Percentiles rank a stretch among this genome's conserved stretches.
Evolutionary conservation across 495 filamentous ascomycete species (phyloP).

Genomic region (Lineolata rhizophorae): DNA sequence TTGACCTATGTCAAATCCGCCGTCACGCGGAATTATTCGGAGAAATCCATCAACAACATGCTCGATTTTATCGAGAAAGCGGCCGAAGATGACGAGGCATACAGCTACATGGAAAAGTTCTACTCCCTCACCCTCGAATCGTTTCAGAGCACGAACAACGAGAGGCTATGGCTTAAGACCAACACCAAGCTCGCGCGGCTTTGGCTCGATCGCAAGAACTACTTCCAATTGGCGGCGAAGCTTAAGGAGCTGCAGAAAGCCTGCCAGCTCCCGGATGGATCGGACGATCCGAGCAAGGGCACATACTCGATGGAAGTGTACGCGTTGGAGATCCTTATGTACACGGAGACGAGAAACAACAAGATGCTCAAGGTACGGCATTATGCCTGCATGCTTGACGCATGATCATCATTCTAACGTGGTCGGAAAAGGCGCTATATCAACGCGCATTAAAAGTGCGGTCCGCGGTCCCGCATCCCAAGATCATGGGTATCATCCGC

Average conservation of each 20-base stretch:
- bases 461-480: slow-evolving; percentile 90
- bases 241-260: slow-evolving; percentile 73
- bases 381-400: not conserved
- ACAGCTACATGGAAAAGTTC: slow-evolving; percentile 83
- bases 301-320: slow-evolving; percentile 93
- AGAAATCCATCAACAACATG: slow-evolving; percentile 99
- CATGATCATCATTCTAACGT: slow-evolving; percentile 6
- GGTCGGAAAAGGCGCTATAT: slow-evolving; percentile 40
- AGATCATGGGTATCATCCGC: slow-evolving; percentile 96
- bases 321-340: slow-evolving; percentile 96
- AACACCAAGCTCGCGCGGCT: slow-evolving; percentile 90
- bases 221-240: slow-evolving; percentile 57
- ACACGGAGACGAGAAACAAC: slow-evolving; percentile 88
- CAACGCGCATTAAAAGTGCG: slow-evolving; percentile 73
- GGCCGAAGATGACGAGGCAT: slow-evolving; percentile 56
- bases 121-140: slow-evolving; percentile 82
- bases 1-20: slow-evolving; percentile 94
- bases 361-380: slow-evolving; percentile 60
- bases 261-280: slow-evolving; percentile 73
- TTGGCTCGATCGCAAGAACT: slow-evolving; percentile 80
- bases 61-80: slow-evolving; percentile 94
- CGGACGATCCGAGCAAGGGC: slow-evolving; percentile 86
- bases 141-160: slow-evolving; percentile 95
- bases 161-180: slow-evolving; percentile 92
- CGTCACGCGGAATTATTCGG: slow-evolving; percentile 93